A percentile compares a stretch with the other conserved stretches of the same genome.
These are phyloP conservation scores for Pseudozyma sp. DNA, from an alignment of 1,284 basidiomycete species.

Conservation along the genomic window DNA sequence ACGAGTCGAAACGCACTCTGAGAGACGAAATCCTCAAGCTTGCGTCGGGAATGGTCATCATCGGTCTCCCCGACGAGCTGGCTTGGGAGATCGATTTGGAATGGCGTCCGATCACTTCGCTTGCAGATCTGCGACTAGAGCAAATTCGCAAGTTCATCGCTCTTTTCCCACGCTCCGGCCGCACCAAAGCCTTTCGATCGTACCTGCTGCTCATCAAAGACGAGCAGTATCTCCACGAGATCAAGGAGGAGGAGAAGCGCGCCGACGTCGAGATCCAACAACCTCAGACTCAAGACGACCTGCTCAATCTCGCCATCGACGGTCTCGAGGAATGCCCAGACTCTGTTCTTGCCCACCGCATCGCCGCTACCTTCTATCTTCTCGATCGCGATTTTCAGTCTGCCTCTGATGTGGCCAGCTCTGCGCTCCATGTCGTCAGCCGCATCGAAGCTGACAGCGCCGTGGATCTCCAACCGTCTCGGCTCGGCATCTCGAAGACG, in stretches of 20 bases:
- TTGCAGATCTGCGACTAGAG: constrained; percentile 77
- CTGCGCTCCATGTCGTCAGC: constrained; percentile 31
- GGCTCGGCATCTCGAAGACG: constrained; percentile 76
- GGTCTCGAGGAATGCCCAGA: constrained; percentile 74
- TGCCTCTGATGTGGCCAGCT: constrained; percentile 49
- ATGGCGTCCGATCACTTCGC: constrained; percentile 77
- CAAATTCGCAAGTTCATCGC: constrained; percentile 77
- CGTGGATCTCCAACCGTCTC: constrained; percentile 78
- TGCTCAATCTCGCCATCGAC: constrained; percentile 69
- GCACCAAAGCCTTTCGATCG: constrained; percentile 42
- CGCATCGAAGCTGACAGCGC: constrained; percentile 72
- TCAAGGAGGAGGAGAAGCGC: constrained; percentile 41
- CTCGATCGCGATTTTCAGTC: constrained; percentile 78
- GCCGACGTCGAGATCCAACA: constrained; percentile 40
- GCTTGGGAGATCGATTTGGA: constrained; percentile 86
- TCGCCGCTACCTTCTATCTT: constrained; percentile 80
- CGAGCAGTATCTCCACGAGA: constrained; percentile 49
- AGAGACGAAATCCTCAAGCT: constrained; percentile 78
- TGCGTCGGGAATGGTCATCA: constrained; percentile 78
- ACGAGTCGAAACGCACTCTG: constrained; percentile 71
- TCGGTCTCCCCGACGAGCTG: constrained; percentile 79
- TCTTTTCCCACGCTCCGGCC: constrained; percentile 75
- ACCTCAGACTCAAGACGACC: constrained; percentile 34
- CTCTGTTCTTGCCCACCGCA: constrained; percentile 79
- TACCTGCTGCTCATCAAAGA: constrained; percentile 57